Base-by-base conservation (phyloP, 495 filamentous ascomycete species). In the Aspergillus egyptiacus region DNA sequence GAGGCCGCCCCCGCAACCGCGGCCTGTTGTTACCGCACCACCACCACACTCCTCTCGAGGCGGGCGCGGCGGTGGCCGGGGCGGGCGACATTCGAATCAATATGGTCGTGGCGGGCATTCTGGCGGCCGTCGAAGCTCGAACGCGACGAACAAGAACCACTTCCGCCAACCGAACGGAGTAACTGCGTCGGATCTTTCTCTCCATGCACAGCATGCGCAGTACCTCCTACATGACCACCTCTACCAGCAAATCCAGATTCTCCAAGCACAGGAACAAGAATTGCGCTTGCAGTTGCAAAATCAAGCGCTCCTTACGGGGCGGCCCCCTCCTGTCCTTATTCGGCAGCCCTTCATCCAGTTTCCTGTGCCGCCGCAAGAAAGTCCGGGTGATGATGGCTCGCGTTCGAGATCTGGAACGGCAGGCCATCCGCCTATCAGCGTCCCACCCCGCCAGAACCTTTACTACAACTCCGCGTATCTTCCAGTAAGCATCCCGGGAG, bases 251-350 rank as follows among this genome's bases (percentile, higher is more conserved):
- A 84, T 81, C 46, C 80, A 83, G 62, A 53, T 78, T 17, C 67
- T 87, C 36, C 82, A 85, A 56, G 79, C 75, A 17, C 82, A 86
- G 62, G 78, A 82, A 46, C 79, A 84, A 50, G 75, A 78, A 46
- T 58, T 85, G 51, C 72, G 79, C 45, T 66, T 83, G 50, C 79
- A 82, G 50, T 64, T 82, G 23, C 81, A 84, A 35, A 75, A 73
- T 34, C 79, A 83, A 48, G 74, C 76, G 5, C 64, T 81, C 27
- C 55, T 73, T 13, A 79, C 78, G 19, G 70, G 68, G 14, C 64
- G 80, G 23, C 67, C 69, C 8, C 73, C 72, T 1, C 74, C 73
- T 30, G 62, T 70, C 15, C 59, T 74, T 40, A 72, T 72, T 50
- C 72, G 70, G 9, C 72, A 73, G 50, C 63, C 71, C 20, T 74